Evolutionary conservation across 768 basidiomycete genomes (phyloP).

Genomic region (Tulasnella sp.): DNA sequence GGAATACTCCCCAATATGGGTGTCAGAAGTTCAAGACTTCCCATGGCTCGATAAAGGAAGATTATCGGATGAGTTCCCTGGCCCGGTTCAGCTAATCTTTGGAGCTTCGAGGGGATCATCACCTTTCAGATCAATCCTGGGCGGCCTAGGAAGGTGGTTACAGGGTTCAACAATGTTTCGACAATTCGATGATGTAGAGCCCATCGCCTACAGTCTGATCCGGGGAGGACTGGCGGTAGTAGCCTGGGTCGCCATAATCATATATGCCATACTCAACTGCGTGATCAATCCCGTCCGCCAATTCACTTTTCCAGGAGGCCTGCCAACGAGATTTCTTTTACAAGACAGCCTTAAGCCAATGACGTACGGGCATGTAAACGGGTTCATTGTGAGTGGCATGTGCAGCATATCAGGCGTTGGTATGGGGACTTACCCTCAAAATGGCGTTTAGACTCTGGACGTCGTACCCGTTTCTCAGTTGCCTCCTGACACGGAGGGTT

Average conservation of each 20-base stretch:
- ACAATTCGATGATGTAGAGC: not conserved
- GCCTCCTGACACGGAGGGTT: not conserved
- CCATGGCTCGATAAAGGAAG: not conserved
- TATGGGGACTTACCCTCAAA: not conserved
- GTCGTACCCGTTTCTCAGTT: not conserved
- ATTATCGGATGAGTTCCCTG: not conserved
- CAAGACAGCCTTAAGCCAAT: not conserved
- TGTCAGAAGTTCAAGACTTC: not conserved
- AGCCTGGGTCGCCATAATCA: not conserved
- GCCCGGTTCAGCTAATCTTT: not conserved
- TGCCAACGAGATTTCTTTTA: not conserved
- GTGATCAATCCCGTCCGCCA: slow-evolving; percentile 9
- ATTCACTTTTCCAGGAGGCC: not conserved
- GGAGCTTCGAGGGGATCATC: not conserved
- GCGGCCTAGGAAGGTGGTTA: not conserved
- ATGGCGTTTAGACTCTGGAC: not conserved
- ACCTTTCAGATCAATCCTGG: not conserved
- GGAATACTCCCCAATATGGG: not conserved
- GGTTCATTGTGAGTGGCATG: not conserved
- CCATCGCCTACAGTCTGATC: not conserved
- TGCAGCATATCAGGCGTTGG: not conserved
- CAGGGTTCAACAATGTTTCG: not conserved
- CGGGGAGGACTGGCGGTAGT: not conserved
- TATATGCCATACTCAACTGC: not conserved
- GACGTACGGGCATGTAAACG: not conserved